These are phyloP conservation scores for Phytopythium montanum DNA, from an alignment of 352 stramenopile species.

Conservation along the genomic window DNA sequence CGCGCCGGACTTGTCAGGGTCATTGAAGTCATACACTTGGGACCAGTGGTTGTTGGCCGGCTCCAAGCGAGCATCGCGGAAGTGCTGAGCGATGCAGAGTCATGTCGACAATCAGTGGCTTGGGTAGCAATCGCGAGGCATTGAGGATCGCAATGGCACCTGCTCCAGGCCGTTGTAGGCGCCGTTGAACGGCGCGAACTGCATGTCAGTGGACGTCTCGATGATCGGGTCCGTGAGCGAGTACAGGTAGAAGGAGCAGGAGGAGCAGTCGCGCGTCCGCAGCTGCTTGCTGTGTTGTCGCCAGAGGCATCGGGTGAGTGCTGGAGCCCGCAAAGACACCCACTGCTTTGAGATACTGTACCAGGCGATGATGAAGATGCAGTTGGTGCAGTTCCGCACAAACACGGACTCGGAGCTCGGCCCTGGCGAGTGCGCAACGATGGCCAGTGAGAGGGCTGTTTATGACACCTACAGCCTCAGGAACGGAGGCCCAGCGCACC, in stretches of 20 bases:
- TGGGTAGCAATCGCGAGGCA: not conserved
- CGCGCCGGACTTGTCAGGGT: constrained; percentile 69
- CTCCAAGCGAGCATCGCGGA: constrained; percentile 65
- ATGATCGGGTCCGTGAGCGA: constrained; percentile 91
- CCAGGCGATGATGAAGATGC: constrained; percentile 87
- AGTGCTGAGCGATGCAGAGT: constrained; percentile 36
- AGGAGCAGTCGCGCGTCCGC: constrained; percentile 76
- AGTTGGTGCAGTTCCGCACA: constrained; percentile 88
- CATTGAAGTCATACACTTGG: constrained; percentile 92
- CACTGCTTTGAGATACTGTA: constrained; percentile 14
- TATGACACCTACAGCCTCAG: not conserved
- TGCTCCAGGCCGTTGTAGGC: constrained; percentile 68
- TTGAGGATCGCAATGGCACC: constrained; percentile 17
- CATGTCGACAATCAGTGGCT: not conserved
- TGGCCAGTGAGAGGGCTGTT: no score
- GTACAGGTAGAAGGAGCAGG: constrained; percentile 87
- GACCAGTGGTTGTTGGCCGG: constrained; percentile 90
- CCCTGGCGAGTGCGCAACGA: constrained; percentile 18
- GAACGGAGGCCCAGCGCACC: constrained; percentile 19
- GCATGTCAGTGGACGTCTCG: constrained; percentile 84
- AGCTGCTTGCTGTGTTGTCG: constrained; percentile 77
- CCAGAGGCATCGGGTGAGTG: not conserved
- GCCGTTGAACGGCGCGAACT: constrained; percentile 88
- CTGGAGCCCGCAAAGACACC: not conserved
- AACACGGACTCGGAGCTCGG: constrained; percentile 88